Evolutionary conservation across 345 rosid species (phyloP), one percentile per base, ranked within the genome.

Genomic region (Pistacia vera): DNA sequence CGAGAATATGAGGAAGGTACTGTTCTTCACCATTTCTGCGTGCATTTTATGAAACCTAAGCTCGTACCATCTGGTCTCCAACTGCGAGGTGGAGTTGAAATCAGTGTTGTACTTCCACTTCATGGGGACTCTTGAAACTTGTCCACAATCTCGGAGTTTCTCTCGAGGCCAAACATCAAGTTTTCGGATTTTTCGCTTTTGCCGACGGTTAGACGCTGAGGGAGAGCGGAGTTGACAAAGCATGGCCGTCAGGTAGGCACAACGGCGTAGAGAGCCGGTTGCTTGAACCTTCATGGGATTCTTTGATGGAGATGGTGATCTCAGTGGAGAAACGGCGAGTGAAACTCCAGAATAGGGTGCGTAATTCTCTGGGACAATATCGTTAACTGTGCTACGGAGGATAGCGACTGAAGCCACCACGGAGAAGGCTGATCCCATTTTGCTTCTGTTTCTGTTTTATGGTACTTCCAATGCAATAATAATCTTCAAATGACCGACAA

Each of bases 61-160:
- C 79, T 87, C 86, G 25, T 78, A 87, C 83, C 85, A 81, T 14
- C 74, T 73, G 0, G 78, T 11, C 25, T 86, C 86, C 11, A 67
- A 22, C 4, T 44, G 75, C 8, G 3, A 54, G 6, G 46, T 35
- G 2, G 81, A 16, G 54, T 73, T 79, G 56, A 52, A 5, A 30
- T 87, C 82, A 5, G 70, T 41, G 18, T 4, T 38, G 63, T 78
- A 81, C 8, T 76, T 66, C 88, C 90, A 84, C 38, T 60, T 79
- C 85, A 87, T 66, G 22, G 71, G 76, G 17, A 79, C 73, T 75
- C 88, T 14, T 73, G 63, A 58, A 79, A 87, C 9, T 2, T 4
- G 66, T 84, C 88, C 10, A 83, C 81, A 18, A 83, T 71, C 66
- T 81, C 81, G 3, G 81, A 81, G 72, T 79, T 77, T 0, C 30